These are phyloP conservation scores for Drechslerella dactyloides DNA, from an alignment of 2,329 filamentous ascomycete species.

Conservation along the genomic window DNA sequence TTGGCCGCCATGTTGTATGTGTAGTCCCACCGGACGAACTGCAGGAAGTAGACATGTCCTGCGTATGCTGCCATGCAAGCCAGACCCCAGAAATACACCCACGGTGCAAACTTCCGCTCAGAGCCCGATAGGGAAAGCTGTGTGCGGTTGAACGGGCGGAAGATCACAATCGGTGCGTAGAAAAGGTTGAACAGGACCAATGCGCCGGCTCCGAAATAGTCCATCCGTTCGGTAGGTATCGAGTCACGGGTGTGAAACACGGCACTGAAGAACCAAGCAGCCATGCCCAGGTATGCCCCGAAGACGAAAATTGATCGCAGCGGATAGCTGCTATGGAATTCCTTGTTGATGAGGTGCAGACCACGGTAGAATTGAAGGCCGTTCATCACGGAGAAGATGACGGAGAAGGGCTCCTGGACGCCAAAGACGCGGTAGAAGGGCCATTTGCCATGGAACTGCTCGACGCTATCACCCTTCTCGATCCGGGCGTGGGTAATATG, in stretches of 20 bases:
- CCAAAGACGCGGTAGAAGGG: slow-evolving; percentile 89
- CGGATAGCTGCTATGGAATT: slow-evolving; percentile 73
- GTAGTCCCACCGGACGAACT: slow-evolving; percentile 89
- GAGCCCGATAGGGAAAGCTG: slow-evolving; percentile 54
- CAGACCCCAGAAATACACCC: slow-evolving; percentile 76
- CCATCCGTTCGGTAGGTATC: slow-evolving; percentile 82
- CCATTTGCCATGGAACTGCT: slow-evolving; percentile 99
- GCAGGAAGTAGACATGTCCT: slow-evolving; percentile 81
- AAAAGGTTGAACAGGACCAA: slow-evolving; percentile 90
- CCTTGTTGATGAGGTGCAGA: slow-evolving; percentile 71
- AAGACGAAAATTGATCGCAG: slow-evolving; percentile 79
- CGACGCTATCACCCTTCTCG: slow-evolving; percentile 69
- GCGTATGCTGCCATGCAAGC: slow-evolving; percentile 74
- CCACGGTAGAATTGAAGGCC: slow-evolving; percentile 83
- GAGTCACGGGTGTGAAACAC: slow-evolving; percentile 94
- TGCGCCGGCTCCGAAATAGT: slow-evolving; percentile 93
- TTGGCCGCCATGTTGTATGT: slow-evolving; percentile 98
- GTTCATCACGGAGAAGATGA: slow-evolving; percentile 92
- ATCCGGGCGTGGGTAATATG: slow-evolving; percentile 78
- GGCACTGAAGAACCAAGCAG: slow-evolving; percentile 85
- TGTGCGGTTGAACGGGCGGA: slow-evolving; percentile 72
- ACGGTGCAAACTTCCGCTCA: slow-evolving; percentile 54
- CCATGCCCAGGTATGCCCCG: slow-evolving; percentile 78
- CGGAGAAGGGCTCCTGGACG: slow-evolving; percentile 92
- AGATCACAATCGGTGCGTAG: slow-evolving; percentile 80